Percentiles rank a stretch among this genome's conserved stretches.
phyloP scores from a whole-genome alignment of 306 rosid species.

The Trifolium repens region DNA sequence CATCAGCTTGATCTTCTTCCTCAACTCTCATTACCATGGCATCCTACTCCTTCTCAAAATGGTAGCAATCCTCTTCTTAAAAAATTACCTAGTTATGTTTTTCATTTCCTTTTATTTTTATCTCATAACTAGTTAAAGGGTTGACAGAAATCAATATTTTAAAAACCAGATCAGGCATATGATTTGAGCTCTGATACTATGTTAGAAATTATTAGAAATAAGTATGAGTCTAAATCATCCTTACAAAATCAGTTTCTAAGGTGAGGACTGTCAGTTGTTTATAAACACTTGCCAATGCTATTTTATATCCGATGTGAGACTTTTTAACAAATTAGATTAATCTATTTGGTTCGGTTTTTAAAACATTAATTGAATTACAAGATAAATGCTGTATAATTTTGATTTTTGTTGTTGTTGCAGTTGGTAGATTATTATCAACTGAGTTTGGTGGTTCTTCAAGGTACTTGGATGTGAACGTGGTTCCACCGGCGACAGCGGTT shows the following conservation, averaged over 20 bases:
- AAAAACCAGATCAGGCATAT: neutral
- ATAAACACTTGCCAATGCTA: too few relatives aligned
- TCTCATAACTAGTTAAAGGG: neutral
- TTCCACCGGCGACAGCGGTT: slow-evolving; percentile 26
- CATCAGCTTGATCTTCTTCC: slow-evolving; percentile 81
- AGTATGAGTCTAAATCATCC: too few relatives aligned
- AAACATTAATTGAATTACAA: neutral
- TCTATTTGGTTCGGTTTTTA: neutral
- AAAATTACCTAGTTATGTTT: neutral
- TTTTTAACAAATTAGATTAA: too few relatives aligned
- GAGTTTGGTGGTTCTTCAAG: slow-evolving; percentile 57
- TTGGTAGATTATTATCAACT: slow-evolving; percentile 44
- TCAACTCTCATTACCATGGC: slow-evolving; percentile 75
- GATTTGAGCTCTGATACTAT: too few relatives aligned
- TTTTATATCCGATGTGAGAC: too few relatives aligned
- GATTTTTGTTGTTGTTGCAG: slow-evolving; percentile 41
- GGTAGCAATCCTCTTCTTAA: slow-evolving; percentile 25
- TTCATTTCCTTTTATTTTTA: neutral
- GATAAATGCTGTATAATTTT: neutral
- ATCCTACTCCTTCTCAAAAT: slow-evolving; percentile 56
- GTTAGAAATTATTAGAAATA: too few relatives aligned
- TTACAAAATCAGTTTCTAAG: too few relatives aligned
- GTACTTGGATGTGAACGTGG: slow-evolving; percentile 62
- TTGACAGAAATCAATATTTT: neutral
- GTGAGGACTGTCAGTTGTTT: too few relatives aligned